These are phyloP conservation scores for Triangularia verruculosa DNA, from an alignment of 2,329 filamentous ascomycete species.

Conservation along the genomic window DNA sequence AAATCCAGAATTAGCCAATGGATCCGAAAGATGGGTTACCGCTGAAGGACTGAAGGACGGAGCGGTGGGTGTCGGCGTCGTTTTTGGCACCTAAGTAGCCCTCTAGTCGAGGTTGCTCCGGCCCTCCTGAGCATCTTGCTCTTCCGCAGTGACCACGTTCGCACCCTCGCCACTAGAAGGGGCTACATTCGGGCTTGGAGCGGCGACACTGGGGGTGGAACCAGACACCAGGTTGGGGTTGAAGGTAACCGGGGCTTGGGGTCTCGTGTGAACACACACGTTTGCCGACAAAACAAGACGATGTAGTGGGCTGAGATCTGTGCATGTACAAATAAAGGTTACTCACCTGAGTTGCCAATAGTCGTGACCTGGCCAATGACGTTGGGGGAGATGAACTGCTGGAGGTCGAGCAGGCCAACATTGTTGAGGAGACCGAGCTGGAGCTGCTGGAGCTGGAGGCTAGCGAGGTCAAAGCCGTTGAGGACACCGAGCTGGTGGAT, in stretches of 20 bases:
- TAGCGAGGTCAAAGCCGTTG: slow-evolving; percentile 30
- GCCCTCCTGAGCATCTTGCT: slow-evolving; percentile 29
- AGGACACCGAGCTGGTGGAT: slow-evolving; percentile 33
- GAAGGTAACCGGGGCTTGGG: slow-evolving; percentile 19
- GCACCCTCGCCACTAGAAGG: background rate
- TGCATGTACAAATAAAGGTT: slow-evolving; percentile 7
- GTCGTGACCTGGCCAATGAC: slow-evolving; percentile 34
- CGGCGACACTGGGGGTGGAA: slow-evolving; percentile 7
- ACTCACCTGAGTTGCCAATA: slow-evolving; percentile 28
- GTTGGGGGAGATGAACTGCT: slow-evolving; percentile 32
- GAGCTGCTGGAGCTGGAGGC: slow-evolving; percentile 28
- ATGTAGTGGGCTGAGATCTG: background rate
- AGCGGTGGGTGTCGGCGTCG: slow-evolving; percentile 1
- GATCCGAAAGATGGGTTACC: slow-evolving; percentile 1
- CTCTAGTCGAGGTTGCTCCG: slow-evolving; percentile 21
- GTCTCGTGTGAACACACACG: slow-evolving; percentile 28
- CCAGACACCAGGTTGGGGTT: slow-evolving; percentile 9
- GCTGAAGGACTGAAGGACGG: background rate
- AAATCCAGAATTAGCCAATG: slow-evolving; percentile 19
- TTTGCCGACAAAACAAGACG: slow-evolving; percentile 14
- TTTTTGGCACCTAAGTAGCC: background rate
- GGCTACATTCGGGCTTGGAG: slow-evolving; percentile 4
- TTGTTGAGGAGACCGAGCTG: slow-evolving; percentile 32
- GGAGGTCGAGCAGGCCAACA: slow-evolving; percentile 34
- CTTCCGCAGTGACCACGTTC: slow-evolving; percentile 25